Percentiles rank a stretch among this genome's conserved stretches.
Evolutionary conservation across 2,329 filamentous ascomycete genomes (phyloP).

Genomic region (Dactylellina leptospora): DNA sequence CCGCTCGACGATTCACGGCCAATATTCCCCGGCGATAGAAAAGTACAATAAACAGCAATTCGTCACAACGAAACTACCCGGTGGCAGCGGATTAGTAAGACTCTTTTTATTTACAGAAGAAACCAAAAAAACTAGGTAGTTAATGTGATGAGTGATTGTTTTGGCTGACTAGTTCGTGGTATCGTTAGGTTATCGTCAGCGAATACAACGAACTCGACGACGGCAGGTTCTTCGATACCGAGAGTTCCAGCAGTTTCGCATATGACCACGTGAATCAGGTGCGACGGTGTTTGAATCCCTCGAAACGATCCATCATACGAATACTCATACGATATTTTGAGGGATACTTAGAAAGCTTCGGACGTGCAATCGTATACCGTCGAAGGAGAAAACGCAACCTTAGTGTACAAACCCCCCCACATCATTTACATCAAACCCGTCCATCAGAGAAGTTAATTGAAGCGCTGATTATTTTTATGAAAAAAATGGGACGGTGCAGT

Average conservation of each 20-base stretch:
- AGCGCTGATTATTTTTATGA: neutral
- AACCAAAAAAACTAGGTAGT: neutral
- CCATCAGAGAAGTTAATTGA: too few species aligned
- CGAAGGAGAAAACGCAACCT: conserved; percentile 77
- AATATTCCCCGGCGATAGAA: conserved; percentile 83
- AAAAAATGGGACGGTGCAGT: conserved; percentile 58
- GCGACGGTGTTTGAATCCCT: conserved; percentile 47
- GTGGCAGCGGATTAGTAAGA: conserved; percentile 77
- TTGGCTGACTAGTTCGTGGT: conserved; percentile 10
- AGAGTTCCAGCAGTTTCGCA: conserved; percentile 84
- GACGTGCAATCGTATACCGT: conserved; percentile 79
- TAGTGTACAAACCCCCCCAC: conserved; percentile 71
- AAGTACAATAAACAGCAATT: conserved; percentile 98
- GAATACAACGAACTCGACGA: conserved; percentile 81
- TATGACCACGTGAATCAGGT: conserved; percentile 86
- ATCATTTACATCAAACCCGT: neutral
- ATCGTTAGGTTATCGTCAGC: conserved; percentile 76
- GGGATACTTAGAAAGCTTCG: conserved; percentile 74
- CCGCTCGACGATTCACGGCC: conserved; percentile 72
- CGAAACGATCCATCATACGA: neutral
- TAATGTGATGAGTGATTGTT: neutral
- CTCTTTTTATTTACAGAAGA: neutral
- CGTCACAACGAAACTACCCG: conserved; percentile 85
- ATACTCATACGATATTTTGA: neutral
- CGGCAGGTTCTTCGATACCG: conserved; percentile 87